Base-by-base conservation (phyloP, 2,329 filamentous ascomycete genomes). In the Aspergillus sp. region DNA sequence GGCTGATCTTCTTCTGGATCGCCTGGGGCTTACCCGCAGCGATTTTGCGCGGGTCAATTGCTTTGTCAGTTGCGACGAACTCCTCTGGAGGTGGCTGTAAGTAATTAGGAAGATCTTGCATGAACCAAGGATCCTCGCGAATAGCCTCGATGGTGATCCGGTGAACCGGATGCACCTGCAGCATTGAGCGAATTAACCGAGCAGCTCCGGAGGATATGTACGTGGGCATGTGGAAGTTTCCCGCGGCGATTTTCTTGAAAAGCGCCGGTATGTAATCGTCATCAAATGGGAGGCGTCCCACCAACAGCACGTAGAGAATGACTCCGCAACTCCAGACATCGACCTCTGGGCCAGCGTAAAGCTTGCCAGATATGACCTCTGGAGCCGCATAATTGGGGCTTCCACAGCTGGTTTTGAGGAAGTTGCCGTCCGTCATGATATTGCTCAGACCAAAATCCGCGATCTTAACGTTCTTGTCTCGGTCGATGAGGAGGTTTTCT, bases 351-450 rank as follows among this genome's bases (percentile, higher is more conserved):
- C 95, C 95, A 17, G 95, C 95, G 71, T 99, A 99, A 54, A 98
- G 82, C 81, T 98, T 99, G 22, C 95, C 95, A 55, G 93, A 95
- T 70, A 99, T 98, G 59, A 99, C 95, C 74, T 99, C 95, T 6
- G 95, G 95, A 1, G 95, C 95, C 12, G 95, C 95, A 74, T 99
- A 99, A 76, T 99, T 99, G 42, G 95, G 95, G 71, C 93, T 98
- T 53, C 95, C 95, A 69, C 95, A 99, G 73, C 93, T 98, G 1
- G 95, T 99, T 79, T 97, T 98, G 68, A 99, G 85, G 72, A 99
- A 99, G 74, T 99, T 99, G 24, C 95, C 95, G 72, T 99, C 95
- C 0, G 95, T 98, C 95, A 99, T 99, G 78, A 99, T 99, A 73
- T 99, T 99, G 80, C 93, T 98, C 56, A 99, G 82, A 57, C 95